Percentiles rank a stretch among this genome's conserved stretches.
Evolutionary conservation across 225 moss, liverwort and hornwort species (phyloP).

Genomic region (Polytrichum commune): DNA sequence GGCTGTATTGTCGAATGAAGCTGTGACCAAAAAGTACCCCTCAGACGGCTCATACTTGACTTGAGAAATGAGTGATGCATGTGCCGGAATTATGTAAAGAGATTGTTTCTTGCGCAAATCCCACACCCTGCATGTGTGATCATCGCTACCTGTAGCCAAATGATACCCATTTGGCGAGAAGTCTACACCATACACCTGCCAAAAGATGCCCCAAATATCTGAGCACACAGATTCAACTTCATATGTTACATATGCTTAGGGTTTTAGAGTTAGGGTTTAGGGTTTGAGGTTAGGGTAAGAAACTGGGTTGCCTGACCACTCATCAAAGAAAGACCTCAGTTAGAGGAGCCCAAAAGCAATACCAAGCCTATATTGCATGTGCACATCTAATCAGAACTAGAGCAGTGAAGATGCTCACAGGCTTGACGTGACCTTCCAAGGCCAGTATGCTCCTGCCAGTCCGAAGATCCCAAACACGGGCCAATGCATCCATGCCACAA

Average conservation of each 20-base stretch:
- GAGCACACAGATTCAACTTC: neutral
- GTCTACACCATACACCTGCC: conserved; percentile 76
- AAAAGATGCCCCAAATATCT: conserved; percentile 13
- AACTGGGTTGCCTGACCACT: no score
- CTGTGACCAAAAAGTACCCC: conserved; percentile 94
- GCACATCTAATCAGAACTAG: neutral
- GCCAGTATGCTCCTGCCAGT: conserved; percentile 86
- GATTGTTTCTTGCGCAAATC: conserved; percentile 81
- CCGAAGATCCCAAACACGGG: conserved; percentile 95
- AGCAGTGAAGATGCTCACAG: conserved; percentile 36
- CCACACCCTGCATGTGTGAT: conserved; percentile 97
- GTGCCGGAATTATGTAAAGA: conserved; percentile 91
- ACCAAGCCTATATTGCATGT: neutral
- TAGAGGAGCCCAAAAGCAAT: no score
- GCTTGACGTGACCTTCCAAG: conserved; percentile 92
- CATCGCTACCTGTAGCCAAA: conserved; percentile 93
- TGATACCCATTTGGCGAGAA: conserved; percentile 98
- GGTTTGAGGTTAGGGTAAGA: no score
- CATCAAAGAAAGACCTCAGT: no score
- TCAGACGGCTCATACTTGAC: conserved; percentile 92
- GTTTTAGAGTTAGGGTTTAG: no score
- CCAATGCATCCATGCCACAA: conserved; percentile 94
- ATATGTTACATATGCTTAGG: neutral
- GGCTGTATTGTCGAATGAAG: conserved; percentile 84
- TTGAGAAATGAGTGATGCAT: conserved; percentile 89